Evolutionary conservation across 164 flowering plant species (phyloP).

Genomic region (Pachysandra terminalis): DNA sequence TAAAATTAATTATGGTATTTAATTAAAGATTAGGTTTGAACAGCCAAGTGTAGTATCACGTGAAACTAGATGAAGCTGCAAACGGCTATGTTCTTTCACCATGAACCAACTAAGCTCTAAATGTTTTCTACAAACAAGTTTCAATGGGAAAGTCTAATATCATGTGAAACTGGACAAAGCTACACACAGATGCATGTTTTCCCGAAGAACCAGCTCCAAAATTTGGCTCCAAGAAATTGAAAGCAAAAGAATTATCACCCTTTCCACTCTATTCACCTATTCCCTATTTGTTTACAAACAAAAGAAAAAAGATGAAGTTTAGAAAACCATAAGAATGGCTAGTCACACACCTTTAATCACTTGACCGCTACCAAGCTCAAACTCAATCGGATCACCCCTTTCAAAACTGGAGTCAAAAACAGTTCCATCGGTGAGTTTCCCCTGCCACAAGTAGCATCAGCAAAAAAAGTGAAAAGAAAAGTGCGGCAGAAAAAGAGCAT

Average conservation of each 20-base stretch:
- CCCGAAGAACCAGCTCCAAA: not conserved
- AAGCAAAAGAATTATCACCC: not conserved
- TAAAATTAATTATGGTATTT: not conserved
- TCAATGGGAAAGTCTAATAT: too few relatives aligned
- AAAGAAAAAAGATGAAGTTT: not conserved
- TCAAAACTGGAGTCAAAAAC: conserved; percentile 98
- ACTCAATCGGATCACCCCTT: conserved; percentile 92
- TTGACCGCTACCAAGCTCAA: conserved; percentile 93
- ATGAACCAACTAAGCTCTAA: not conserved
- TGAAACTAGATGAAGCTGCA: not conserved
- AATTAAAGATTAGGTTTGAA: not conserved
- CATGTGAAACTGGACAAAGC: too few relatives aligned
- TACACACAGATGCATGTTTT: too few relatives aligned
- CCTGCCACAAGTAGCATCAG: conserved; percentile 46
- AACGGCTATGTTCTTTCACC: not conserved
- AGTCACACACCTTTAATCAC: conserved; percentile 80
- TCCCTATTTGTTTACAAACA: not conserved
- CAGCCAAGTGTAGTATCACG: not conserved
- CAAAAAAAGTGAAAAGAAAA: not conserved
- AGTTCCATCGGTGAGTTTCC: conserved; percentile 95
- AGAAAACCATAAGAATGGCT: not conserved
- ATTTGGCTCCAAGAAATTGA: not conserved
- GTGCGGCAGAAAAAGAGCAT: not conserved
- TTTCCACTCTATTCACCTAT: too few relatives aligned
- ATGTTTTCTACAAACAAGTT: not conserved